These are phyloP conservation scores for Globisporangium paroecandrum DNA, from an alignment of 352 stramenopile genomes.

Conservation along the genomic window DNA sequence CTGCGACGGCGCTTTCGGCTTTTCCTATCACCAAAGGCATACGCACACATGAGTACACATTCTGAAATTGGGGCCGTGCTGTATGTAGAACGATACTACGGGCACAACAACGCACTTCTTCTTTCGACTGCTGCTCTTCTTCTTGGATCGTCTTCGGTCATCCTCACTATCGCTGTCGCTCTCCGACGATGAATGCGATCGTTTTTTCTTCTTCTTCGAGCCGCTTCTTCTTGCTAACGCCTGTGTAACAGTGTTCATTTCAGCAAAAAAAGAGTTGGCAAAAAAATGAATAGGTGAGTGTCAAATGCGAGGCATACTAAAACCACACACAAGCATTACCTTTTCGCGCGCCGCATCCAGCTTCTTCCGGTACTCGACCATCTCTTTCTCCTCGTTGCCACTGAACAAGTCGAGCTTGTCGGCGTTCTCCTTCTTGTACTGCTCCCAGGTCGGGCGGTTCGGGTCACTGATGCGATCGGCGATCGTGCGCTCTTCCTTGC, in stretches of 20 bases:
- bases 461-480: constrained; percentile 91
- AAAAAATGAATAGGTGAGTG: background rate
- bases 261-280: no score
- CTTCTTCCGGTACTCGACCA: constrained; percentile 92
- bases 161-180: constrained; percentile 51
- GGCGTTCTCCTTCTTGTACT: constrained; percentile 96
- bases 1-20: constrained; percentile 53
- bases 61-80: background rate
- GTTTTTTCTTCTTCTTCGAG: constrained; percentile 80
- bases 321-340: constrained; percentile 22
- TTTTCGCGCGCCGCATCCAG: constrained; percentile 90
- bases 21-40: constrained; percentile 31
- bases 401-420: constrained; percentile 89
- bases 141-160: constrained; percentile 40
- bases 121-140: constrained; percentile 71
- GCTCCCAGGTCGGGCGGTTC: constrained; percentile 94
- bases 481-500: constrained; percentile 92
- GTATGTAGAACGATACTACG: no score
- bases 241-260: no score
- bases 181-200: constrained; percentile 47
- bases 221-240: constrained; percentile 57
- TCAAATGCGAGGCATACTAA: background rate
- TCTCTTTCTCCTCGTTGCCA: constrained; percentile 89
- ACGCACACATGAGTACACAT: constrained; percentile 11
- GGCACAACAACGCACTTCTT: constrained; percentile 47